phyloP scores from a whole-genome alignment of 2,329 filamentous ascomycete genomes.

The Paradendryphiella salina region DNA sequence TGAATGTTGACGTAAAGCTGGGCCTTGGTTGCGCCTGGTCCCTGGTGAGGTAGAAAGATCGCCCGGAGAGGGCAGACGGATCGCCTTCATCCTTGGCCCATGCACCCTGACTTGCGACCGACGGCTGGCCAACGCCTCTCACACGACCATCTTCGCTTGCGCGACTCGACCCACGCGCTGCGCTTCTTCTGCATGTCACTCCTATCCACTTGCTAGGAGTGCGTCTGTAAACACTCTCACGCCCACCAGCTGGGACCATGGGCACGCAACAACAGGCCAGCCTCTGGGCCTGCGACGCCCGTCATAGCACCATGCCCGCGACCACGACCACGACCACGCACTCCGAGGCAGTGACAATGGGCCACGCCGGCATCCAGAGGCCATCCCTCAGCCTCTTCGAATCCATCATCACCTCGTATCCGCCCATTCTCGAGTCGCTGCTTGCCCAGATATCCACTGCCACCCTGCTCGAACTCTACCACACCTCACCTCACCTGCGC shows the following conservation, averaged over 20 bases:
- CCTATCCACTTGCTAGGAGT: constrained; percentile 29
- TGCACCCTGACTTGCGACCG: constrained; percentile 11
- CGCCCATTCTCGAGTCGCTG: constrained; percentile 62
- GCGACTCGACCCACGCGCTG: constrained; percentile 30
- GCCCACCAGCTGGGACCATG: constrained; percentile 31
- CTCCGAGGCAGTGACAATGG: constrained; percentile 6
- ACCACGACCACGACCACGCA: not conserved
- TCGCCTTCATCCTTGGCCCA: constrained; percentile 17
- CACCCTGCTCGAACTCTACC: constrained; percentile 61
- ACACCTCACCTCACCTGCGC: constrained; percentile 60
- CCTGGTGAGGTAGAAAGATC: constrained; percentile 6
- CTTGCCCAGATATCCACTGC: constrained; percentile 61
- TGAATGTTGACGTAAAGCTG: not conserved
- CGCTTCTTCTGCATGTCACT: constrained; percentile 33
- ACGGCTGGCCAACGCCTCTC: constrained; percentile 17
- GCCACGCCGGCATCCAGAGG: constrained; percentile 4
- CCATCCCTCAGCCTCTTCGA: constrained; percentile 53
- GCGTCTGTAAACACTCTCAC: constrained; percentile 28
- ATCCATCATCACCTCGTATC: constrained; percentile 58
- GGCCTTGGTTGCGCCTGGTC: not conserved
- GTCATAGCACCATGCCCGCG: not conserved
- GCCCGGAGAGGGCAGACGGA: constrained; percentile 13
- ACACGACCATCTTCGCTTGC: constrained; percentile 31
- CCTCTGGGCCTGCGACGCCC: constrained; percentile 22
- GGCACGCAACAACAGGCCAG: constrained; percentile 26